A percentile compares a stretch with the other conserved stretches of the same genome.
These are phyloP conservation scores for Podaxis sp. DNA, from an alignment of 768 basidiomycete species.

Conservation along the genomic window DNA sequence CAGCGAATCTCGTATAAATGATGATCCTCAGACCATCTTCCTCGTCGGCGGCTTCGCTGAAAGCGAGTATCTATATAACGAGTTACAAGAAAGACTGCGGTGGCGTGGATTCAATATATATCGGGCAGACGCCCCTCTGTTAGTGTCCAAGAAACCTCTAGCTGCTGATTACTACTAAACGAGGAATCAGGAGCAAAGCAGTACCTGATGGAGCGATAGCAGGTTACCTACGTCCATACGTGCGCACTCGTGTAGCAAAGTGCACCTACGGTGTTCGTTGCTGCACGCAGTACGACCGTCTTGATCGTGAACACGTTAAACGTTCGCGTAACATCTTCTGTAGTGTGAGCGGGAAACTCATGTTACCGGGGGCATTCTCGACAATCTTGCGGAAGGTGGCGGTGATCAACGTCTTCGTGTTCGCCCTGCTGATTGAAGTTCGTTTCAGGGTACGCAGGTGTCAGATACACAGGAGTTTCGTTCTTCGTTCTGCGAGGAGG, in stretches of 20 bases:
- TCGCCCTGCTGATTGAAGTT: neutral
- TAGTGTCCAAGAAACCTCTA: neutral
- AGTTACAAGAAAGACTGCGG: slow-evolving; percentile 34
- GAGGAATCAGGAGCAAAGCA: slow-evolving; percentile 21
- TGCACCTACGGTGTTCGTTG: slow-evolving; percentile 17
- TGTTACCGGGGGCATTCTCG: slow-evolving; percentile 13
- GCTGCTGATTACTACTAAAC: neutral
- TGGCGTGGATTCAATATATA: slow-evolving; percentile 33
- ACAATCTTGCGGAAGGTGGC: slow-evolving; percentile 14
- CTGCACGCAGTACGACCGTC: slow-evolving; percentile 6
- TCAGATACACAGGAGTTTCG: slow-evolving; percentile 23
- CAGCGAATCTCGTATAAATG: neutral
- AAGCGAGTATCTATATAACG: slow-evolving; percentile 44
- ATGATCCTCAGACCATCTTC: slow-evolving; percentile 28
- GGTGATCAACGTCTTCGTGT: neutral
- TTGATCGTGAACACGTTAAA: slow-evolving; percentile 9
- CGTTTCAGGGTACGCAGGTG: slow-evolving; percentile 19
- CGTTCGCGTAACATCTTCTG: neutral
- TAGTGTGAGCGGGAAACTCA: slow-evolving; percentile 1
- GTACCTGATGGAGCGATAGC: slow-evolving; percentile 25
- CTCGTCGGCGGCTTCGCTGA: slow-evolving; percentile 55
- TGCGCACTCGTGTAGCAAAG: slow-evolving; percentile 15
- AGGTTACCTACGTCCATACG: slow-evolving; percentile 18
- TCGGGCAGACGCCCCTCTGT: slow-evolving; percentile 49
- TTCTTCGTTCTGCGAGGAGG: slow-evolving; percentile 6